Evolutionary conservation across 176 grass and related monocot species (phyloP).

Genomic region (Bothriochloa decipiens): DNA sequence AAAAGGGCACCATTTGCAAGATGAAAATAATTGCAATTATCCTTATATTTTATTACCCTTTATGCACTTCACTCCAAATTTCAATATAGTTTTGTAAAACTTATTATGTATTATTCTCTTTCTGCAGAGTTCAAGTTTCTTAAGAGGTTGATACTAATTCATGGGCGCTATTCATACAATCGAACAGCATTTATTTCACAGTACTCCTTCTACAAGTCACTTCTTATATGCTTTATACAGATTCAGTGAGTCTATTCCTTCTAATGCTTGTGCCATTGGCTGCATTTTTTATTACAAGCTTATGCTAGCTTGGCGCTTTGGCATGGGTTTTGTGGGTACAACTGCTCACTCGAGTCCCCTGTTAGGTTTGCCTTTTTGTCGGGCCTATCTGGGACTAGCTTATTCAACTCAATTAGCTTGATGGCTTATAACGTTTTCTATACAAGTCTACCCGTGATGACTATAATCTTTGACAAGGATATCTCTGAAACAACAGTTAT

Average conservation of each 20-base stretch:
- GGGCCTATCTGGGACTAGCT: conserved; percentile 84
- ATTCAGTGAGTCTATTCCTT: conserved; percentile 65
- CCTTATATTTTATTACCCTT: neutral
- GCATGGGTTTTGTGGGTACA: conserved; percentile 10
- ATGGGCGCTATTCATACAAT: conserved; percentile 95
- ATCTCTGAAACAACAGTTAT: conserved; percentile 69
- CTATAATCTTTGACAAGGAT: conserved; percentile 93
- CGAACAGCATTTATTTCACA: conserved; percentile 89
- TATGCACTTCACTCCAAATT: conserved; percentile 24
- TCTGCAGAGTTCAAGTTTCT: conserved; percentile 94
- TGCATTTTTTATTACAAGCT: conserved; percentile 20
- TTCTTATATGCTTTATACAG: conserved; percentile 92
- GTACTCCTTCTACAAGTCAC: conserved; percentile 96
- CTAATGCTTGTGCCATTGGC: conserved; percentile 29
- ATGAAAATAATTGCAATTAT: neutral
- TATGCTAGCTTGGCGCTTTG: neutral
- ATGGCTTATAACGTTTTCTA: conserved; percentile 99
- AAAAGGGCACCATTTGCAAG: neutral
- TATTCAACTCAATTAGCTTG: conserved; percentile 86
- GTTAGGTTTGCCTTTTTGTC: conserved; percentile 78
- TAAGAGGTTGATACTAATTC: conserved; percentile 89
- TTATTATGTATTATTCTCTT: conserved; percentile 20
- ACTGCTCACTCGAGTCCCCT: conserved; percentile 35
- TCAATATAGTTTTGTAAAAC: neutral
- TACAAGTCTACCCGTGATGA: conserved; percentile 81